Evolutionary conservation across 192 early-diverging fungal genomes (phyloP).

Genomic region (Linnemannia elongata): DNA sequence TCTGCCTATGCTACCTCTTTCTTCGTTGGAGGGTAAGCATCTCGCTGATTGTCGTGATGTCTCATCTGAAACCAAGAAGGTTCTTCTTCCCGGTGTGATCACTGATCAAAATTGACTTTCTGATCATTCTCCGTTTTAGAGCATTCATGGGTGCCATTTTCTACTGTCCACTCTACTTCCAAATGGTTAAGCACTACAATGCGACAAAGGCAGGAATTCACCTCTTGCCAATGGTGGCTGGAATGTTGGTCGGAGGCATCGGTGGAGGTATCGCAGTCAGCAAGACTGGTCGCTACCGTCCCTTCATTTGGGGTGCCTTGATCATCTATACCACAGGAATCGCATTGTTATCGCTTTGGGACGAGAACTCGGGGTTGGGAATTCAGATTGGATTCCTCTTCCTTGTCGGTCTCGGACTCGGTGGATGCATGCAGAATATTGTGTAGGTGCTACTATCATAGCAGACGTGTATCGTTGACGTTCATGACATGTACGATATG

Average conservation of each 20-base stretch:
- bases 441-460: slow-evolving; percentile 48
- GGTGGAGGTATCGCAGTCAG: slow-evolving; percentile 71
- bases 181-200: slow-evolving; percentile 68
- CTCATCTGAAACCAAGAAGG: neutral
- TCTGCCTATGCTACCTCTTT: slow-evolving; percentile 70
- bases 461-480: too few relatives aligned
- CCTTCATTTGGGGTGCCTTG: slow-evolving; percentile 71
- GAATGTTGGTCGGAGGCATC: slow-evolving; percentile 71
- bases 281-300: slow-evolving; percentile 64
- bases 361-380: slow-evolving; percentile 57
- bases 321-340: slow-evolving; percentile 71
- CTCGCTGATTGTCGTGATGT: neutral
- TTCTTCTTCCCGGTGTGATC: neutral
- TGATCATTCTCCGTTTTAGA: slow-evolving; percentile 30
- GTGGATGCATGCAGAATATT: slow-evolving; percentile 77
- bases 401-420: slow-evolving; percentile 81
- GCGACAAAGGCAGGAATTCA: slow-evolving; percentile 82
- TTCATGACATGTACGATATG: too few relatives aligned
- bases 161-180: slow-evolving; percentile 84
- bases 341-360: slow-evolving; percentile 69
- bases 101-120: neutral
- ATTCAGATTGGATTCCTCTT: slow-evolving; percentile 76
- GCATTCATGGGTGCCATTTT: slow-evolving; percentile 67
- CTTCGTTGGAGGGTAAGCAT: slow-evolving; percentile 68
- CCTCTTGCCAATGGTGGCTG: slow-evolving; percentile 78